Base-by-base conservation (phyloP, 768 basidiomycete genomes). In the Auriculariales sp. region DNA sequence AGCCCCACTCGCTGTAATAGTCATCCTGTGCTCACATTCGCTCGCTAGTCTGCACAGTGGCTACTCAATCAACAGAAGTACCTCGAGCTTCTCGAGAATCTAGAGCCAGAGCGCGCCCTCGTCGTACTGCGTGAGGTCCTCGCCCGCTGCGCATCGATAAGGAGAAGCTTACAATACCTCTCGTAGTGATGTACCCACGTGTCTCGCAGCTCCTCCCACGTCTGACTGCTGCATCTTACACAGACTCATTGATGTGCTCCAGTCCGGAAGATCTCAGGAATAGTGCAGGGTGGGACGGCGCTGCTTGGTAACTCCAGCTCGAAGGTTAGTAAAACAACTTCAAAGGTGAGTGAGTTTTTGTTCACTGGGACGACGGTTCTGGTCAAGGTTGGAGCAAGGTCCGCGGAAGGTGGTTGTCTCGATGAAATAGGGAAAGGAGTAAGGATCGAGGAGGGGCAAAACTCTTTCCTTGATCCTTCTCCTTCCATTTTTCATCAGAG, bases 51-150 rank as follows among this genome's bases (percentile, higher is more conserved):
- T 58, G 83, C 85, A 19, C 79, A 71, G 53, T 95, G 93, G 64
- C 69, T 93, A 53, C 87, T 99, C 55, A 82, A 81, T 53, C 83
- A 86, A 65, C 95, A 99, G 74, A 93, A 95, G 67, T 99, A 95
- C 64, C 72, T 98, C 34, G 95, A 99, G 61, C 71, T 88, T 17
- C 71, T 99, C 46, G 94, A 97, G 59, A 74, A 77, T 3, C 77
- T 75, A 57, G 79, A 81, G 66, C 83, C 79, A 2, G 85, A 85
- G 39, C 72, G 75, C 53, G 95, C 95, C 12, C 66, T 99, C 33
- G 75, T 82, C 49, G 85, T 94, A 6, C 68, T 99, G 46, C 78
- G 95, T 44, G 79, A 83, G 54, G 92, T 95, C 60, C 68, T 99
- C 32, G 89, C 93, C 85, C 90, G 39, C 62, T 90, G 48, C 78